Evolutionary conservation across 1,284 basidiomycete genomes (phyloP).

Genomic region (Rugosomyces carneus): DNA sequence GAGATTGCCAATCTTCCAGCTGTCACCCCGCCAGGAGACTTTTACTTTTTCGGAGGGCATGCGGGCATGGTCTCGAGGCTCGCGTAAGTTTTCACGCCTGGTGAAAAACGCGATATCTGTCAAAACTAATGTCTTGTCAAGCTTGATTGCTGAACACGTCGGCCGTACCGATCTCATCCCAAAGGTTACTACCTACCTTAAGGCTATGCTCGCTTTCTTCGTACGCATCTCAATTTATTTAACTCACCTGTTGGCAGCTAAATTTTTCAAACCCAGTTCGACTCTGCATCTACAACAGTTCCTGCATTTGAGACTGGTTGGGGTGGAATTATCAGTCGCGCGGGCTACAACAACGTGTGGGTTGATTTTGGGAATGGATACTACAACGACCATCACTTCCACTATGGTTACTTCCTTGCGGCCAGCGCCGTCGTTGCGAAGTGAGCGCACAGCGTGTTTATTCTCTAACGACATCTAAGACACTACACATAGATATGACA

Average conservation of each 20-base stretch:
- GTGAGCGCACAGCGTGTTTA: constrained; percentile 12
- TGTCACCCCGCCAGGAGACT: constrained; percentile 25
- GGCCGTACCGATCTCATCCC: constrained; percentile 26
- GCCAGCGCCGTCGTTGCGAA: constrained; percentile 27
- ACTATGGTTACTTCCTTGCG: constrained; percentile 29
- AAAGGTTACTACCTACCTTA: constrained; percentile 21
- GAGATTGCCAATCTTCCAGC: constrained; percentile 24
- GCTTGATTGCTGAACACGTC: constrained; percentile 28
- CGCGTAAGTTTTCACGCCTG: constrained; percentile 20
- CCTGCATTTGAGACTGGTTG: constrained; percentile 31
- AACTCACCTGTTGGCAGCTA: not conserved
- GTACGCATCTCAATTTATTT: constrained; percentile 9
- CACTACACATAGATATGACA: constrained; percentile 18
- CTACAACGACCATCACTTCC: constrained; percentile 32
- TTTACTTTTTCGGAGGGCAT: constrained; percentile 28
- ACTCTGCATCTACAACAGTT: constrained; percentile 19
- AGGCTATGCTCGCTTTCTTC: constrained; percentile 19
- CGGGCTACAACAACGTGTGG: constrained; percentile 24
- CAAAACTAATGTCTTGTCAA: constrained; percentile 8
- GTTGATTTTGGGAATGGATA: constrained; percentile 31
- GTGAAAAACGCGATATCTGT: not conserved
- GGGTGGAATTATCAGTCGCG: constrained; percentile 29
- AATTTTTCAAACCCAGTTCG: constrained; percentile 16
- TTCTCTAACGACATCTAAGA: constrained; percentile 1
- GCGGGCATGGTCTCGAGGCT: constrained; percentile 24